phyloP scores from a whole-genome alignment of 129 eudicot species.

The Oenanthe sinensis region DNA sequence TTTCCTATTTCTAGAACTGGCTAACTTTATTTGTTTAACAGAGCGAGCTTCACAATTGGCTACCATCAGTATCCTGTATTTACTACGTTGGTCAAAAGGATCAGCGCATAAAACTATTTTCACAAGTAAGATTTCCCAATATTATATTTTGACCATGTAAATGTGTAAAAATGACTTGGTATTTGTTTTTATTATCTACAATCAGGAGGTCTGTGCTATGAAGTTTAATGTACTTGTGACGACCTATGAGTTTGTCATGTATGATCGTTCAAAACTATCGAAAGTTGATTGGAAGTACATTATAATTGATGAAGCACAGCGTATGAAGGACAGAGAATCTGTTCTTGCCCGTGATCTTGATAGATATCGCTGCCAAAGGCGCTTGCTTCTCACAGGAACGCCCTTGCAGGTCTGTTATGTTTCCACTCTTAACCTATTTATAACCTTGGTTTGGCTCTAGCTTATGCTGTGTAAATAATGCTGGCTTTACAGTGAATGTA shows the following conservation, averaged over 20 bases:
- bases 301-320: constrained; percentile 91
- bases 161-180: background rate
- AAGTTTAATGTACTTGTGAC: constrained; percentile 96
- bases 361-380: constrained; percentile 96
- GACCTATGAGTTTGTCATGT: constrained; percentile 94
- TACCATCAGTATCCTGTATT: constrained; percentile 88
- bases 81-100: constrained; percentile 89
- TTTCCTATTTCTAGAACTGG: background rate
- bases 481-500: background rate
- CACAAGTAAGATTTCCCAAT: constrained; percentile 57
- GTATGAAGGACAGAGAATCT: constrained; percentile 98
- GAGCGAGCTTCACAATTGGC: constrained; percentile 95
- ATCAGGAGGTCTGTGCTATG: constrained; percentile 79
- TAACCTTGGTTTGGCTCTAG: background rate
- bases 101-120: constrained; percentile 76
- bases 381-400: constrained; percentile 92
- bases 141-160: background rate
- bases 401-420: constrained; percentile 68
- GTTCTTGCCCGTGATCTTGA: constrained; percentile 99
- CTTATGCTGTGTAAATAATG: background rate
- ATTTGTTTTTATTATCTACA: background rate
- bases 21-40: constrained; percentile 28
- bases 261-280: constrained; percentile 79
- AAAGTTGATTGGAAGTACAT: constrained; percentile 96
- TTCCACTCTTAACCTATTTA: background rate